phyloP scores from a whole-genome alignment of 495 filamentous ascomycete genomes.

The Hapsidospora chrysogenum region DNA sequence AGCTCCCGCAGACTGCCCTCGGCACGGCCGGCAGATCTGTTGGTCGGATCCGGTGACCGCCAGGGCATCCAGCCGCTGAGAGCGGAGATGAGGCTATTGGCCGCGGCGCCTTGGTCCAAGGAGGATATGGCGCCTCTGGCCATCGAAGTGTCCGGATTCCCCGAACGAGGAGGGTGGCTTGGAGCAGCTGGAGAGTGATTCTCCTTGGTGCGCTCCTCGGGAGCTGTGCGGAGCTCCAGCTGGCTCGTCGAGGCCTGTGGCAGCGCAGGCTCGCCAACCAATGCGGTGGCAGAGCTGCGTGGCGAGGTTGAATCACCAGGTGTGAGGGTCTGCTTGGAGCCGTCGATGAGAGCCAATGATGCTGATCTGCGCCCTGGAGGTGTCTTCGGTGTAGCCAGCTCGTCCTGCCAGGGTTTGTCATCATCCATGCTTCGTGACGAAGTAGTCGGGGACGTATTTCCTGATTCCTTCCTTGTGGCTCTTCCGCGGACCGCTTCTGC shows the following conservation, averaged over 20 bases:
- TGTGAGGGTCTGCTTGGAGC: conserved; percentile 7
- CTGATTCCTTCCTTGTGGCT: conserved; percentile 12
- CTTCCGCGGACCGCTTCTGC: conserved; percentile 31
- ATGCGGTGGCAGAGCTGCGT: conserved; percentile 12
- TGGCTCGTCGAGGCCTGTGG: conserved; percentile 25
- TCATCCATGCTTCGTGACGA: conserved; percentile 6
- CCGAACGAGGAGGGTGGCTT: not conserved
- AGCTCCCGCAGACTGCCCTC: conserved; percentile 15
- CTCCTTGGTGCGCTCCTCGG: conserved; percentile 1
- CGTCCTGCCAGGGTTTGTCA: conserved; percentile 8
- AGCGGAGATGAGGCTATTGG: conserved; percentile 3
- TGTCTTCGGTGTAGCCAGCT: conserved; percentile 4
- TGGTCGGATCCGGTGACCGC: conserved; percentile 1
- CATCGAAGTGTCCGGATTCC: not conserved
- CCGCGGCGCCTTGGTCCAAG: not conserved
- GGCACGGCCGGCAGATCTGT: conserved; percentile 7
- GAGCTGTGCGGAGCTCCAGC: conserved; percentile 17
- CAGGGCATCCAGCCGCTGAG: conserved; percentile 14
- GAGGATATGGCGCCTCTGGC: not conserved
- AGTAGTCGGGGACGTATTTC: conserved; percentile 8
- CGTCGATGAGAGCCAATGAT: conserved; percentile 29
- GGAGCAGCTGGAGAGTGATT: not conserved
- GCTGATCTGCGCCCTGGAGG: conserved; percentile 23
- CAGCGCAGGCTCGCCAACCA: conserved; percentile 28
- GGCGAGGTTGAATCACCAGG: conserved; percentile 5